phyloP scores from a whole-genome alignment of 225 moss, liverwort and hornwort species.

The Marchantia polymorpha region DNA sequence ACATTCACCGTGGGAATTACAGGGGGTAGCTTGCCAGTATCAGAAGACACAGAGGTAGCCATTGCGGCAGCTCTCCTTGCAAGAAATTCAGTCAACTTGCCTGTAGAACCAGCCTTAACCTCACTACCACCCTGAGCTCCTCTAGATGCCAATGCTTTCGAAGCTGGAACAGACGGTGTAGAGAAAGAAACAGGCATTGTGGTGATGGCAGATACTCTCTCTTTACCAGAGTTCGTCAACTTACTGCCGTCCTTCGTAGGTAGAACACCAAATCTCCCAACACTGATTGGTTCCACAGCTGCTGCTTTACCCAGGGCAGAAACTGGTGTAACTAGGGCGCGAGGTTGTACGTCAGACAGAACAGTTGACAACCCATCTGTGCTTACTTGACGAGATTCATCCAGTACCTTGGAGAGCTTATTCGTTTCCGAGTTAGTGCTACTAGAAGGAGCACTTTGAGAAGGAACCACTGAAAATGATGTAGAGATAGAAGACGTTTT shows the following conservation, averaged over 20 bases:
- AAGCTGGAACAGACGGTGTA: conserved; percentile 15
- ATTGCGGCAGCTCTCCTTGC: conserved; percentile 43
- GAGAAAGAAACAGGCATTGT: conserved; percentile 19
- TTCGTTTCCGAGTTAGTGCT: neutral
- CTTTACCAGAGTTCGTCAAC: conserved; percentile 10
- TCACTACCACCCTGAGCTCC: conserved; percentile 22
- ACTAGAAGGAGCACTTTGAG: neutral
- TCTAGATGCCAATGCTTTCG: conserved; percentile 15
- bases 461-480: conserved; percentile 15
- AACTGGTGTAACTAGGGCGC: neutral
- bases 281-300: neutral
- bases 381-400: conserved; percentile 10
- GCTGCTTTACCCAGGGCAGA: conserved; percentile 16
- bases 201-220: conserved; percentile 5
- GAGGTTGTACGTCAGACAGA: conserved; percentile 7
- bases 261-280: neutral
- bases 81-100: conserved; percentile 43
- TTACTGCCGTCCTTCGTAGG: conserved; percentile 4
- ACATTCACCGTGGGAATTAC: neutral
- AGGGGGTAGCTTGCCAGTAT: conserved; percentile 12
- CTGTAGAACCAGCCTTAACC: conserved; percentile 22
- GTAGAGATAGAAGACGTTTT: conserved; percentile 10
- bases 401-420: neutral
- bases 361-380: neutral
- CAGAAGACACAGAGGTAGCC: conserved; percentile 13